Evolutionary conservation across 164 flowering plant species (phyloP).

Genomic region (Vitis riparia): DNA sequence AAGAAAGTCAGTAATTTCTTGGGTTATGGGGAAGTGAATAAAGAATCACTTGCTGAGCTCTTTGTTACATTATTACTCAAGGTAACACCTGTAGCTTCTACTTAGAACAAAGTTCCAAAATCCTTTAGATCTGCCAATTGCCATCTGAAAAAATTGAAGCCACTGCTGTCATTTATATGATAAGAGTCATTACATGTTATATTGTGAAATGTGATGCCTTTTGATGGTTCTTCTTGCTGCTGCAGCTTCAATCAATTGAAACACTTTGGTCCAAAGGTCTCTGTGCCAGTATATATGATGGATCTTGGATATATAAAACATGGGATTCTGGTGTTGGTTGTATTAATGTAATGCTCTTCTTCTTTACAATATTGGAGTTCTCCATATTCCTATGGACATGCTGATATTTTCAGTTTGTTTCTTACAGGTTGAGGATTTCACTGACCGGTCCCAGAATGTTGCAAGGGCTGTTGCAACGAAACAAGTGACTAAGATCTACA

Average conservation of each 20-base stretch:
- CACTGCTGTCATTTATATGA: not conserved
- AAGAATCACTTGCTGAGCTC: slow-evolving; percentile 61
- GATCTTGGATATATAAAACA: slow-evolving; percentile 44
- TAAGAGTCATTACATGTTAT: not conserved
- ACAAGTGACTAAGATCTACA: slow-evolving; percentile 35
- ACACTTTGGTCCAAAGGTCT: slow-evolving; percentile 55
- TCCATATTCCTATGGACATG: not conserved
- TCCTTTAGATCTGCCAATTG: not conserved
- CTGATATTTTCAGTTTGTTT: not conserved
- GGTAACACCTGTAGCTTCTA: slow-evolving; percentile 30
- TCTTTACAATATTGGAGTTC: not conserved
- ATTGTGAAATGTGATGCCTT: not conserved
- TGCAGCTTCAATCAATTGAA: slow-evolving; percentile 63
- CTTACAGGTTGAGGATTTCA: slow-evolving; percentile 63
- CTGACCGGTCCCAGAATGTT: slow-evolving; percentile 48
- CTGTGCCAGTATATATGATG: too few relatives aligned
- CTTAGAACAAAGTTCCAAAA: not conserved
- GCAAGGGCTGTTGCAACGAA: slow-evolving; percentile 50
- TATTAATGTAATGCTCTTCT: slow-evolving; percentile 44
- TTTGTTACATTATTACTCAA: slow-evolving; percentile 49
- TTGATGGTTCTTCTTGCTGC: slow-evolving; percentile 4
- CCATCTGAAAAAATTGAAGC: not conserved
- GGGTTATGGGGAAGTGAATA: slow-evolving; percentile 47
- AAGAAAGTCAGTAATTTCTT: slow-evolving; percentile 29
- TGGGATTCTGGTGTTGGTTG: slow-evolving; percentile 37